These are phyloP conservation scores for Eutrema salsugineum DNA, from an alignment of 441 rosid genomes.

Conservation along the genomic window DNA sequence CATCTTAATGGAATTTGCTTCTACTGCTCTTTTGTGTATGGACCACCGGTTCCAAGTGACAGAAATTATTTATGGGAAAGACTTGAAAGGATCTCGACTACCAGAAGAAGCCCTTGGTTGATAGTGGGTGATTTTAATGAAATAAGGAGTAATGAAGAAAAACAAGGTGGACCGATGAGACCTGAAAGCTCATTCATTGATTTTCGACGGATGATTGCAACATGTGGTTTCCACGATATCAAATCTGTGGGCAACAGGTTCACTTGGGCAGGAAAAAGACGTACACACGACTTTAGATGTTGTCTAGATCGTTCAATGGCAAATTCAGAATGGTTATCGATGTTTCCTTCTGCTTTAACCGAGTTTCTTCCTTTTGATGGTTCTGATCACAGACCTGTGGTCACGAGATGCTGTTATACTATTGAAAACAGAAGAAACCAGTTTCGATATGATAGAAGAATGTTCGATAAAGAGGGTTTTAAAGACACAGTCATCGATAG, in stretches of 20 bases:
- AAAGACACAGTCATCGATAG: too few relatives aligned
- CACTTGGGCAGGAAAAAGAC: background rate
- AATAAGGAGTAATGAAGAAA: background rate
- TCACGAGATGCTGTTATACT: fast-evolving
- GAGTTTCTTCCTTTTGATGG: background rate
- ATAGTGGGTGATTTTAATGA: too few relatives aligned
- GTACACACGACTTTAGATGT: background rate
- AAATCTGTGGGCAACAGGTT: background rate
- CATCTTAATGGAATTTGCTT: background rate
- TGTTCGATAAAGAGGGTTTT: too few relatives aligned
- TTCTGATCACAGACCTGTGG: background rate
- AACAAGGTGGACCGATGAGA: background rate
- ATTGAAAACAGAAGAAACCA: too few relatives aligned
- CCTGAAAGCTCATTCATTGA: background rate
- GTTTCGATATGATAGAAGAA: too few relatives aligned
- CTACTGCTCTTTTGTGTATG: background rate
- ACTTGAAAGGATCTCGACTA: too few relatives aligned
- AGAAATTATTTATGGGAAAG: background rate
- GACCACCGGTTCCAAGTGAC: background rate
- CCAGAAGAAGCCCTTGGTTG: background rate
- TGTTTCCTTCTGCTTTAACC: background rate
- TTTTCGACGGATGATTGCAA: background rate
- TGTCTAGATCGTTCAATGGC: background rate
- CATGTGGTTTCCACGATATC: background rate
- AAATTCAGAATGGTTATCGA: background rate